Evolutionary conservation across 2,329 filamentous ascomycete genomes (phyloP), one percentile per base, ranked within the genome.

Genomic region (Macrophomina tecta): DNA sequence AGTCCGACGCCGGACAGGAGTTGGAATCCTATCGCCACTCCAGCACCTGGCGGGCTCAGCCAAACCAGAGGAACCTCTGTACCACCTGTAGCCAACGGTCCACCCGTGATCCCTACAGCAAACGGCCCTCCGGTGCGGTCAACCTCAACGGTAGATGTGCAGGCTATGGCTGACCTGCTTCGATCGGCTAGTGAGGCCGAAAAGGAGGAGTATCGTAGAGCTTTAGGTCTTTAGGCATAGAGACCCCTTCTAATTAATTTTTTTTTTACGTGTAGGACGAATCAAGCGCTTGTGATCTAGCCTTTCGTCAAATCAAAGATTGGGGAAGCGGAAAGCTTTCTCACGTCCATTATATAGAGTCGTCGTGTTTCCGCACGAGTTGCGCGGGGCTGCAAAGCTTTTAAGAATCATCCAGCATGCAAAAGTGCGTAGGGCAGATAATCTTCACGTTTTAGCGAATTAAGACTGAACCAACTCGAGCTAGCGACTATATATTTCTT

Each of bases 141-240:
- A 51, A 51, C 9, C 23, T 18, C 48, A 51, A 18, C 48, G 23
- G 9, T 51, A 14, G 48, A 51, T 51, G 48, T 51, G 2, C 48
- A 51, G 18, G 9, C 48, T 23, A 30, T 51, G 48, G 48, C 48
- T 11, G 9, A n/a, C 11, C 12, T 51, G 48, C n/a, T 51, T 18
- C n/a, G 48, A 28, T 51, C 48, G 48, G 48, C 48, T 23, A 51
- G 48, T 51, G 3, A n/a, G 23, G 48, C 48, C 48, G 48, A 51
- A 51, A 51, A 18, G 23, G 48, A 51, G 48, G 48, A 51, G 48
- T 51, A 51, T 32, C 48, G 48, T 51, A 32, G 48, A 18, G 48
- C 48, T 12, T 51, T 51, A 28, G 48, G 48, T 51, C 48, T 51
- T 51, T 51, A 51, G 9, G 18, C 48, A 32, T 51, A 40, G 18